Base-by-base conservation (phyloP, 208 protist genomes). In the Crithidia fasciculata region DNA sequence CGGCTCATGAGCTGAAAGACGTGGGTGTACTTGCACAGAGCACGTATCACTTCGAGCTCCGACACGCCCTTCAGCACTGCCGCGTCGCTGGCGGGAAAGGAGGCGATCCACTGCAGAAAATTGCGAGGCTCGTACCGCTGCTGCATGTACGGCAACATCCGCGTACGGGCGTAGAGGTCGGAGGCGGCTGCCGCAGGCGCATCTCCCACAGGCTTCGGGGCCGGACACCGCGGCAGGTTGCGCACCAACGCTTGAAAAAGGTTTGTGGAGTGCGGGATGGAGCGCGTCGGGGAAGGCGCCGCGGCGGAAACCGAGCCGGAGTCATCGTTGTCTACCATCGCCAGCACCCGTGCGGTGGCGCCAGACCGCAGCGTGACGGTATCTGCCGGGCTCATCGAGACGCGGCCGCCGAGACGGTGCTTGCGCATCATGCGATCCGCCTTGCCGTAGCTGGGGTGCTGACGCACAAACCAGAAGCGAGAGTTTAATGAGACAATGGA, bases 1-100 rank as follows among this genome's bases (percentile, higher is more conserved):
- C 65, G 18, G 50, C 81, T 86, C 54, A 90, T 60, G 9, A 96
- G 80, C 72, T 96, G 92, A 80, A 96, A 95, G 10, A 96, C 82
- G 19, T 82, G 77, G 4, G 76, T 49, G 64, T 94, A 93, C 5
- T 81, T 76, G 5, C 60, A 72, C 8, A 96, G 52, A 13, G 95
- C 45, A 16, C 64, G 67, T 45, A 96, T 37, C 0, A 93, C 74
- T 2, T 58, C 64, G 5, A 72, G 60, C 61, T 93, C 83, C 8
- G 82, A 78, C 12, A 89, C 76, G 61, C 59, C 74, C 50, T 86
- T 87, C n/a, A 96, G n/a, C 13, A 88, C 41, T 16, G 83, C 79
- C 6, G 90, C 54, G 45, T 95, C 90, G 15, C 84, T 83, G 28
- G 67, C 60, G 5, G 85, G 61, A 45, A 96, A 95, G 53, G 74